These are phyloP conservation scores for Phytophthora litchii DNA, from an alignment of 352 stramenopile genomes.

Conservation along the genomic window DNA sequence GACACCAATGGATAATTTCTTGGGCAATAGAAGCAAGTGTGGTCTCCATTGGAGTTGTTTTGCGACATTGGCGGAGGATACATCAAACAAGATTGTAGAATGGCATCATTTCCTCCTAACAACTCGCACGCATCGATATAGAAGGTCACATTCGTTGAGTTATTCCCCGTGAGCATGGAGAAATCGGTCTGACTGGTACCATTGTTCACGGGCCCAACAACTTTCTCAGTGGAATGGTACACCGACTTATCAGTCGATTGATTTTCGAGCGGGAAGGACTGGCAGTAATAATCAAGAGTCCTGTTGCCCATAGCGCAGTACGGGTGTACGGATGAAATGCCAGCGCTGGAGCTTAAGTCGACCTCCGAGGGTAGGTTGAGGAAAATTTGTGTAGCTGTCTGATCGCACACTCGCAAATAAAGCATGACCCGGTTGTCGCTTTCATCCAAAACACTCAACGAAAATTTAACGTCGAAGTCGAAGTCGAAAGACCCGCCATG, in stretches of 20 bases:
- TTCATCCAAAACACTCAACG: slow-evolving; percentile 31
- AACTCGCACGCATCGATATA: slow-evolving; percentile 67
- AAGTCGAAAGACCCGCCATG: slow-evolving; percentile 31
- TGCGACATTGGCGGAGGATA: slow-evolving; percentile 2
- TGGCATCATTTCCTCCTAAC: slow-evolving; percentile 36
- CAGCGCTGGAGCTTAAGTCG: not conserved
- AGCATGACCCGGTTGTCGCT: slow-evolving; percentile 50
- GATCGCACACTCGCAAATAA: slow-evolving; percentile 56
- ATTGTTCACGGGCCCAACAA: slow-evolving; percentile 17
- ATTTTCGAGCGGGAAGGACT: slow-evolving; percentile 51
- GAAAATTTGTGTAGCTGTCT: slow-evolving; percentile 15
- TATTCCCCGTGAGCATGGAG: slow-evolving; percentile 13
- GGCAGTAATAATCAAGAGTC: slow-evolving; percentile 52
- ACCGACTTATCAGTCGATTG: slow-evolving; percentile 28
- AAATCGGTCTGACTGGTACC: slow-evolving; percentile 13
- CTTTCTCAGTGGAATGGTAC: slow-evolving; percentile 42
- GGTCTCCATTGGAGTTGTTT: not conserved
- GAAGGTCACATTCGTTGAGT: slow-evolving; percentile 40
- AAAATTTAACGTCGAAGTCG: slow-evolving; percentile 39
- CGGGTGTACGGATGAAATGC: slow-evolving; percentile 4
- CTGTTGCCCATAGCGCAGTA: slow-evolving; percentile 59
- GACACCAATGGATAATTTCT: slow-evolving; percentile 24
- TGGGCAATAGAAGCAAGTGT: slow-evolving; percentile 50
- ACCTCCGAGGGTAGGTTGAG: slow-evolving; percentile 14
- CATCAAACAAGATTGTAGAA: slow-evolving; percentile 56